Conservation (phyloP, 108 stramenopile genomes). For the Parietichytrium sp. region DNA sequence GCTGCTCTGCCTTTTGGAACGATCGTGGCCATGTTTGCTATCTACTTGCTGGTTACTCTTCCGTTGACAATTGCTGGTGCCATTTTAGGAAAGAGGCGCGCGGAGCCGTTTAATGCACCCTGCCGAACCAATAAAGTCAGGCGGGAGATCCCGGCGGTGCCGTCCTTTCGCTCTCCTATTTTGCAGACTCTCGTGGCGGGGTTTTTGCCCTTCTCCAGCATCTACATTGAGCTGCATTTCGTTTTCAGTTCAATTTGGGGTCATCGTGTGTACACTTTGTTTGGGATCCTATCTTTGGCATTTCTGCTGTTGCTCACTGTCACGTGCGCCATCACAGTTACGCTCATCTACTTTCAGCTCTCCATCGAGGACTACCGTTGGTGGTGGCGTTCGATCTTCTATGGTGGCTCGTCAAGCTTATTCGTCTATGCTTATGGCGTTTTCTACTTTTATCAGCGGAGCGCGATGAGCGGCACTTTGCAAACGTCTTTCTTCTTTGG, state of each 20-base stretch:
- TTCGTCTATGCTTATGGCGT: constrained; percentile 93
- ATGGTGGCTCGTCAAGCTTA: constrained; percentile 88
- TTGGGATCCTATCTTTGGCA: constrained; percentile 91
- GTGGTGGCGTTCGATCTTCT: constrained; percentile 96
- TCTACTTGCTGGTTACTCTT: constrained; percentile 77
- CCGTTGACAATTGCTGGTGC: constrained; percentile 88
- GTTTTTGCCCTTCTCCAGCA: constrained; percentile 94
- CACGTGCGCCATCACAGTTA: constrained; percentile 87
- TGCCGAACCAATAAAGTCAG: constrained; percentile 94
- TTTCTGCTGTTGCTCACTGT: constrained; percentile 86
- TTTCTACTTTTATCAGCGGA: constrained; percentile 89
- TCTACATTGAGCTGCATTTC: constrained; percentile 90
- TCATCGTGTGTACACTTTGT: constrained; percentile 96
- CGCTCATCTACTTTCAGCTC: constrained; percentile 94
- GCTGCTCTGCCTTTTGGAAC: constrained; percentile 90
- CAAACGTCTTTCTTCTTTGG: constrained; percentile 95
- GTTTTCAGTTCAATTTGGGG: constrained; percentile 98
- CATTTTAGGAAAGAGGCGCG: constrained; percentile 81
- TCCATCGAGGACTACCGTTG: constrained; percentile 93
- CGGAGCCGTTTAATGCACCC: constrained; percentile 85
- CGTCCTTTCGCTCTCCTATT: neutral
- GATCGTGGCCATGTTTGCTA: constrained; percentile 76
- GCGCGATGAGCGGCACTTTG: constrained; percentile 86
- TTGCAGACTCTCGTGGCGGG: constrained; percentile 78
- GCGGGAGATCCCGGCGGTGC: constrained; percentile 67